Base-by-base conservation (phyloP, 108 stramenopile species). In the Nitzschia palea region DNA sequence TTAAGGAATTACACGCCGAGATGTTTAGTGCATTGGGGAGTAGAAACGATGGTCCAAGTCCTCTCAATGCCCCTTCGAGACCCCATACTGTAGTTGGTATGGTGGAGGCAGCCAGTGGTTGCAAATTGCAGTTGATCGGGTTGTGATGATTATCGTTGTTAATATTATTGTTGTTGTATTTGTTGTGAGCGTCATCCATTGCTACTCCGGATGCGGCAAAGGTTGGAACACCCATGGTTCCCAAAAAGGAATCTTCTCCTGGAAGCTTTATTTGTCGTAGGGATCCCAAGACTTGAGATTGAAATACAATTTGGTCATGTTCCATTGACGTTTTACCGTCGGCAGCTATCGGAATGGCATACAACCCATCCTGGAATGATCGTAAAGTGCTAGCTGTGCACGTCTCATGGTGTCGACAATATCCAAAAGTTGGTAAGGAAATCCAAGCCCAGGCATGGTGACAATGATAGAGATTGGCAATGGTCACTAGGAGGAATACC, bases 11-110 rank as follows among this genome's bases (percentile, higher is more conserved):
- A 62, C 91, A 93, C 5, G 64, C 74, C 14, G 58, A 26, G 18
- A 40, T 2, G 3, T 86, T 73, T 30, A 93, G 27, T 2, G 84
- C 79, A 61, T 83, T 60, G 27, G 80, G 74, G 22, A 93, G 43
- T 0, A 86, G 40, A 56, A 93, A 88, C 35, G 91, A 86, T 10
- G 82, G 82, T 55, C 77, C 77, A 26, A 75, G 82, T 4, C 47
- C 47, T 37, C 57, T 54, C 5, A 90, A 44, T 17, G 74, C 76
- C 9, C 81, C 88, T 58, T 90, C 88, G 18, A 90, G 81, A 25
- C 88, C 86, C 28, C 80, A 60, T 35, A 67, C 2, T 51, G 37
- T 40, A 10, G 37, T 40, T 40, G 37, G 6, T 40, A 12, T 40
- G 6, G 37, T 40, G 37, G 37, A 40, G 37, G 9, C 18, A 20